phyloP scores from a whole-genome alignment of 768 basidiomycete genomes.

The Naganishia vaughanmartiniae region DNA sequence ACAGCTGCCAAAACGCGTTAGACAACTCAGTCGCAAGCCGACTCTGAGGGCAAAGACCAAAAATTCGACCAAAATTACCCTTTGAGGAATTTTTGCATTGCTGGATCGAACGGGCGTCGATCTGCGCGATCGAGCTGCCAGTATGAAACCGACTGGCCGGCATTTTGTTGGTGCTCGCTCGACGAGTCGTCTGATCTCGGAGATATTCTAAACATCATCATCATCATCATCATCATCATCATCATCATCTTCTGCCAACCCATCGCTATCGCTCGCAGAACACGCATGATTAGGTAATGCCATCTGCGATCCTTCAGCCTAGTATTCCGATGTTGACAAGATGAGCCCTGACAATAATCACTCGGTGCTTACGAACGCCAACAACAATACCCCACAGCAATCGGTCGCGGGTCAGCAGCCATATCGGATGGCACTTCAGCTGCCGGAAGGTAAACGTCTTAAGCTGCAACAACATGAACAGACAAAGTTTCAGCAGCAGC shows the following conservation, averaged over 20 bases:
- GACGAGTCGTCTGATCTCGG: not conserved
- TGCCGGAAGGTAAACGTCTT: slow-evolving; percentile 28
- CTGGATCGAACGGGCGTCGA: slow-evolving; percentile 1
- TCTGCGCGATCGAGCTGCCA: slow-evolving; percentile 17
- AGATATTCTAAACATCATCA: not conserved
- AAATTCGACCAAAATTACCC: not conserved
- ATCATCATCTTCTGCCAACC: not conserved
- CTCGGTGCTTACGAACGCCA: not conserved
- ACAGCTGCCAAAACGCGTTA: not conserved
- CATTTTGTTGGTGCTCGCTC: not conserved
- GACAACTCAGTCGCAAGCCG: slow-evolving; percentile 4
- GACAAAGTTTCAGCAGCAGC: slow-evolving; percentile 13
- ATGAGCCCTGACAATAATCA: slow-evolving; percentile 11
- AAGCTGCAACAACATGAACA: slow-evolving; percentile 29
- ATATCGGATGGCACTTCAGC: slow-evolving; percentile 17
- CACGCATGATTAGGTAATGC: slow-evolving; percentile 1
- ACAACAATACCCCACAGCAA: not conserved
- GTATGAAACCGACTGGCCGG: too few species aligned
- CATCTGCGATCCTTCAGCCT: slow-evolving; percentile 7
- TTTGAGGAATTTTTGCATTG: too few species aligned
- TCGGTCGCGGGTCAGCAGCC: not conserved
- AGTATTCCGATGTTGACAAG: slow-evolving; percentile 8
- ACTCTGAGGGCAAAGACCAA: not conserved
- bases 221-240: not conserved
- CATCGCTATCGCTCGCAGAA: not conserved